Conservation (phyloP, 257 asterid species). For the Solanum virginianum region DNA sequence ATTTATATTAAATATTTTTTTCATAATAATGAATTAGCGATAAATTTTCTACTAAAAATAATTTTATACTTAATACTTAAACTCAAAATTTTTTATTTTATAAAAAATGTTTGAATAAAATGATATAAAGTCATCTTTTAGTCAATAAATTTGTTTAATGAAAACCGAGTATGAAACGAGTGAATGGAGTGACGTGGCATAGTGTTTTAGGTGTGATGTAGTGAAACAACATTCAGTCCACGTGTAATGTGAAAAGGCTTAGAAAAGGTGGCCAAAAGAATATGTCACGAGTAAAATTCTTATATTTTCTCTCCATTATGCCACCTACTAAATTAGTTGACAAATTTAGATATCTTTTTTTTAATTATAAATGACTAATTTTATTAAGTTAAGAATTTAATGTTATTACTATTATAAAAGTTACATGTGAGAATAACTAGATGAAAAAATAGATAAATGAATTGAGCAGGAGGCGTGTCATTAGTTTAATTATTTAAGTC, state of each 20-base stretch:
- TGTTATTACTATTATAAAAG: background rate
- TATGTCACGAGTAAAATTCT: background rate
- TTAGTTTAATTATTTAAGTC: background rate
- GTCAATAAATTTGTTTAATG: background rate
- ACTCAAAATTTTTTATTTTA: no score
- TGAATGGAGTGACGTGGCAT: background rate
- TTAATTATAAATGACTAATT: background rate
- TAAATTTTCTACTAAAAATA: background rate
- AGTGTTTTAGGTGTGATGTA: slow-evolving; percentile 19
- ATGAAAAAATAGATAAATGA: background rate
- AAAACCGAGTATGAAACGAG: background rate
- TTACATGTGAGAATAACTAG: background rate
- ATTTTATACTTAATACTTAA: no score
- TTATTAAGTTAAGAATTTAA: background rate
- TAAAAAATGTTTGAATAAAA: no score
- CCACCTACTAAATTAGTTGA: background rate
- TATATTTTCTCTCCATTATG: background rate
- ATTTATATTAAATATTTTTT: no score
- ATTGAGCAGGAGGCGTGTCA: background rate
- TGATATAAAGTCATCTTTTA: background rate
- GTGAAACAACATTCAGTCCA: slow-evolving; percentile 27
- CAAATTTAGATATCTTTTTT: background rate
- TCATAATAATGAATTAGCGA: no score
- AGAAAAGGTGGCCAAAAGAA: background rate
- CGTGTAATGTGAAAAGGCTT: slow-evolving; percentile 17